Conservation (phyloP, 73 alveolate genomes). For the Paramecium bursaria region DNA sequence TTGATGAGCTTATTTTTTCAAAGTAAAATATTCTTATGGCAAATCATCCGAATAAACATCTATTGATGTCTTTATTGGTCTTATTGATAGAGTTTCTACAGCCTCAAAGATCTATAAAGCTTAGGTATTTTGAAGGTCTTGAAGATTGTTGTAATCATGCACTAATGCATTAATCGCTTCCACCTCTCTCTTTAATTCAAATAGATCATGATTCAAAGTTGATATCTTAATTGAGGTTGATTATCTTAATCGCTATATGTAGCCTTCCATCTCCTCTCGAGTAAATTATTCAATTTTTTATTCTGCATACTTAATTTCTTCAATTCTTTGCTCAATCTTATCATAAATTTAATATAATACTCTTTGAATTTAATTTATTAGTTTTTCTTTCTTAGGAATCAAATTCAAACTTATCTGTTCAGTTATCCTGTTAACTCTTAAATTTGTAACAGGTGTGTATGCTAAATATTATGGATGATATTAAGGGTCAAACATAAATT, state of each 20-base stretch:
- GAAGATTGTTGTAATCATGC: too few species aligned
- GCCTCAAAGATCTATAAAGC: too few species aligned
- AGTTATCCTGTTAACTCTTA: conserved; percentile 7
- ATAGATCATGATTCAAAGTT: too few species aligned
- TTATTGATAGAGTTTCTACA: too few species aligned
- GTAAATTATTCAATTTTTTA: conserved; percentile 36
- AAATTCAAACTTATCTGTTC: conserved; percentile 19
- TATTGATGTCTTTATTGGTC: too few species aligned
- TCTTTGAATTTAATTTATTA: neutral
- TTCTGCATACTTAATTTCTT: neutral
- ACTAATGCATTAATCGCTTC: too few species aligned
- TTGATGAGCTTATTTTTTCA: neutral
- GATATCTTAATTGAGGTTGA: too few species aligned
- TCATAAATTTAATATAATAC: conserved; percentile 4
- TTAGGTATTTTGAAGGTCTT: too few species aligned
- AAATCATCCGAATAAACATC: conserved; percentile 34
- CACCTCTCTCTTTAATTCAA: too few species aligned
- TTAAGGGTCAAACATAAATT: neutral
- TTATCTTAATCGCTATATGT: too few species aligned
- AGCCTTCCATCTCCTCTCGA: too few species aligned
- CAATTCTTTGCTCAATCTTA: conserved; percentile 41
- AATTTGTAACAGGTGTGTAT: neutral
- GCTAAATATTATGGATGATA: conserved; percentile 9
- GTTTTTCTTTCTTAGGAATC: conserved; percentile 8
- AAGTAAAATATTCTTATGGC: conserved; percentile 3